Evolutionary conservation across 139 green algal species (phyloP).

Genomic region (Pleodorina starrii): DNA sequence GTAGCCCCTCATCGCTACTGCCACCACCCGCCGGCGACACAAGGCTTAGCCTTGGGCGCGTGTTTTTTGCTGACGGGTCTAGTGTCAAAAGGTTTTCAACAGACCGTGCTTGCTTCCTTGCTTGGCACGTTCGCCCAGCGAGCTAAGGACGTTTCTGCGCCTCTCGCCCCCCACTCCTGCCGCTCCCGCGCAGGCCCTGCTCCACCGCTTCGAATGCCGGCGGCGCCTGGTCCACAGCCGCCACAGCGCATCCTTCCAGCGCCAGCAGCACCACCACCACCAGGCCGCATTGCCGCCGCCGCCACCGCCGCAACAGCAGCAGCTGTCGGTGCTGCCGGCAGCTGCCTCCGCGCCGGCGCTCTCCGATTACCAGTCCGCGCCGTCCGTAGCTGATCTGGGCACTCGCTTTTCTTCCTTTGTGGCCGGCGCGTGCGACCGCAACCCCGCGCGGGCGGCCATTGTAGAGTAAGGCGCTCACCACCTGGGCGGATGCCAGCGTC

Average conservation of each 20-base stretch:
- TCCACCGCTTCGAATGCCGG: slow-evolving; percentile 36
- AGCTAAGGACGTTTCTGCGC: no score
- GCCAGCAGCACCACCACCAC: slow-evolving; percentile 12
- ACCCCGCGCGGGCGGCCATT: neutral
- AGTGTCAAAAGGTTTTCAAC: no score
- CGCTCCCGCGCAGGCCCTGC: slow-evolving; percentile 23
- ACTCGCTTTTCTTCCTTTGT: neutral
- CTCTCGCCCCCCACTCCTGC: no score
- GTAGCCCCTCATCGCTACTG: no score
- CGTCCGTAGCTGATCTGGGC: neutral
- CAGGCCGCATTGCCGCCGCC: neutral
- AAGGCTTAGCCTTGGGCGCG: no score
- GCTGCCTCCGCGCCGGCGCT: neutral
- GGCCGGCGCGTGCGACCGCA: neutral
- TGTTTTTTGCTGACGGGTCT: no score
- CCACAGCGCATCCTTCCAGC: neutral
- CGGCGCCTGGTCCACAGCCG: slow-evolving; percentile 41
- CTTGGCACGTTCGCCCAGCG: no score
- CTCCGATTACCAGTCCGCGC: neutral
- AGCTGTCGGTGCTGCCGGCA: neutral
- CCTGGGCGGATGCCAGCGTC: no score
- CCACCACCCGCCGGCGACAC: no score
- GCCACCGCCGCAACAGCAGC: neutral
- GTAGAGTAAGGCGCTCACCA: neutral
- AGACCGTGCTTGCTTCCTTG: no score